Evolutionary conservation across 2,329 filamentous ascomycete genomes (phyloP), one percentile per base, ranked within the genome.

Genomic region (Fusarium fujikuroi): DNA sequence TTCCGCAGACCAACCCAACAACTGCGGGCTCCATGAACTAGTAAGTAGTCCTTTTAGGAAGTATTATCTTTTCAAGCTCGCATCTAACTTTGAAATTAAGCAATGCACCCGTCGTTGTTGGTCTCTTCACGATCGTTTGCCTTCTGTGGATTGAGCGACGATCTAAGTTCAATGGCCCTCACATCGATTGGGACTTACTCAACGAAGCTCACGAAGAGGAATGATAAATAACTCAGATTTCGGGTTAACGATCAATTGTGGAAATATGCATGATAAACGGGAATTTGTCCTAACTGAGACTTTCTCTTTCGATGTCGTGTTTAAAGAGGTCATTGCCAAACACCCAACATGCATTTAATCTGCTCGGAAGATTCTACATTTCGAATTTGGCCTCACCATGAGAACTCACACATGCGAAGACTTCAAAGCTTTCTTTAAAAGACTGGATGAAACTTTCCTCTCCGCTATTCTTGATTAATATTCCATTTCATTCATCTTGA

Each of bases 241-340:
- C 4, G 0, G 16, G 8, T 18, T 9, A 11, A 43, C 4, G 14
- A 9, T 14, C 10, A 23, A 10, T 23, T 0, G 3, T 15, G 36
- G 14, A 23, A 3, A 9, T 7, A 42, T 37, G 36, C 5, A 10
- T 42, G 5, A n/a, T 4, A 10, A 42, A 42, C 0, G 21, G 15
- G 9, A 16, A 11, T 4, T 5, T 23, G 4, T 1, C 40, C 6
- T 16, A 10, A 7, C 16, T 42, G 0, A 9, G 1, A 7, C 0
- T 42, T 10, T 23, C 9, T 16, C 21, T 23, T 42, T 42, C 5
- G 4, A 42, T 15, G 14, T 42, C 14, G 1, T 12, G 1, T 42
- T 2, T 10, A 15, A 9, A n/a, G 2, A n/a, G 14, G 19, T 9
- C 21, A n/a, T 15, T 9, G 6, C 6, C 12, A 0, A 40, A 2